Base-by-base conservation (phyloP, 176 grass and related monocot genomes). In the Chloris gayana region DNA sequence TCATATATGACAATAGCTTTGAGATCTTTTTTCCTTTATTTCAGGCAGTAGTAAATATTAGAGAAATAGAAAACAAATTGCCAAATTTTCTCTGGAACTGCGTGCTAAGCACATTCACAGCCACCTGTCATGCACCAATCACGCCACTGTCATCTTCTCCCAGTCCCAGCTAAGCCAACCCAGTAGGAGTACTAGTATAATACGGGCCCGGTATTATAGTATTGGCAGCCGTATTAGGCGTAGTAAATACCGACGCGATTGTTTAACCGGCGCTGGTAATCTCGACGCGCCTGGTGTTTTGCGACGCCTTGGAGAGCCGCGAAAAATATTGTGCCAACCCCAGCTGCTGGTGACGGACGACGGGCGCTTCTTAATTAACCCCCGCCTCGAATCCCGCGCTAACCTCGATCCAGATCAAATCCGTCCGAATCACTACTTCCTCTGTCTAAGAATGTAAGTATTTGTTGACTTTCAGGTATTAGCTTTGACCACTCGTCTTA, bases 381-480 rank as follows among this genome's bases (percentile, higher is more conserved):
- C 9, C 17, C 9, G 29, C 70, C 85, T 82, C 79, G 86, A 84
- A 49, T n/a, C 51, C 39, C 75, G 75, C 63, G 77, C 72, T 82
- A 56, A 82, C 67, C 64, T 38, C 39, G 85, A 81, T 82, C 85
- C 72, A 87, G 80, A 81, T 81, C 85, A 81, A 75, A 81, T 81
- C 77, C 56, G 56, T 58, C 56, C 56, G n/a, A 25, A 58, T 58
- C 56, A 58, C 56, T n/a, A n/a, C n/a, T n/a, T n/a, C n/a, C n/a
- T n/a, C n/a, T n/a, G n/a, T n/a, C n/a, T n/a, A n/a, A n/a, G n/a
- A n/a, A n/a, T n/a, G n/a, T n/a, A n/a, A n/a, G n/a, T n/a, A n/a
- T n/a, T n/a, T n/a, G n/a, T n/a, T n/a, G n/a, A n/a, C n/a, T n/a
- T n/a, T n/a, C n/a, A n/a, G n/a, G n/a, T n/a, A n/a, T n/a, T n/a